Percentiles rank a stretch among this genome's conserved stretches.
phyloP scores from a whole-genome alignment of 2,329 filamentous ascomycete genomes.

The Lachnellula occidentalis region DNA sequence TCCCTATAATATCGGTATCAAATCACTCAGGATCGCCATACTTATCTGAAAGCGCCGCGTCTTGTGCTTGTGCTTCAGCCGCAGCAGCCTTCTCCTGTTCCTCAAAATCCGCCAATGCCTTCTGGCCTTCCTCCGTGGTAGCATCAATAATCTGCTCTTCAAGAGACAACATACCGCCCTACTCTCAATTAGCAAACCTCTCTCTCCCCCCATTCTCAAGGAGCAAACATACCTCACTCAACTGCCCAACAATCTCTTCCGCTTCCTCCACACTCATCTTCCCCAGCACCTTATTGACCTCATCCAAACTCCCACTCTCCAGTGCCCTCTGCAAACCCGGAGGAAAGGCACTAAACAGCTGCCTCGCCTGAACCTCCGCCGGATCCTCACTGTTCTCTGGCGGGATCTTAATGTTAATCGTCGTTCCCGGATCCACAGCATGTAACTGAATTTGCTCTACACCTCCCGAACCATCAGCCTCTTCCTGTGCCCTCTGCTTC shows the following conservation, averaged over 20 bases:
- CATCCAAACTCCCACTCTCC: conserved; percentile 81
- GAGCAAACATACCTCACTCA: conserved; percentile 56
- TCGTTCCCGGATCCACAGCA: conserved; percentile 86
- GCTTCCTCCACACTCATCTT: conserved; percentile 86
- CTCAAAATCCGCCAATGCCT: conserved; percentile 71
- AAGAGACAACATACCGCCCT: conserved; percentile 82
- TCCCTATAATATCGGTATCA: not conserved
- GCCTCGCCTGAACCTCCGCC: conserved; percentile 56
- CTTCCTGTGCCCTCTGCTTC: conserved; percentile 46
- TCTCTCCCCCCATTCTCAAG: not conserved
- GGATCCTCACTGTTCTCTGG: conserved; percentile 61
- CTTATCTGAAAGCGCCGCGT: conserved; percentile 19
- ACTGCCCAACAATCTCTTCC: conserved; percentile 74
- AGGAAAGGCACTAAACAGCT: conserved; percentile 79
- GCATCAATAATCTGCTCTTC: conserved; percentile 94
- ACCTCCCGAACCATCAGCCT: conserved; percentile 50
- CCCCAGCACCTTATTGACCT: conserved; percentile 81
- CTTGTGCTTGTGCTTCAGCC: conserved; percentile 8
- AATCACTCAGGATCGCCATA: conserved; percentile 33
- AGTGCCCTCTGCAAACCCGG: conserved; percentile 77
- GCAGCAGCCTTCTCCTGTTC: conserved; percentile 39
- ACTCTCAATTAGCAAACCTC: conserved; percentile 7
- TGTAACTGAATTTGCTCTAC: conserved; percentile 98
- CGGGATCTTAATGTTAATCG: conserved; percentile 83
- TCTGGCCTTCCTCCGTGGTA: conserved; percentile 79